Percentiles rank a stretch among this genome's conserved stretches.
Conservation (phyloP, 2,329 filamentous ascomycete genomes). For the Chrysoporthe deuterocubensis region DNA sequence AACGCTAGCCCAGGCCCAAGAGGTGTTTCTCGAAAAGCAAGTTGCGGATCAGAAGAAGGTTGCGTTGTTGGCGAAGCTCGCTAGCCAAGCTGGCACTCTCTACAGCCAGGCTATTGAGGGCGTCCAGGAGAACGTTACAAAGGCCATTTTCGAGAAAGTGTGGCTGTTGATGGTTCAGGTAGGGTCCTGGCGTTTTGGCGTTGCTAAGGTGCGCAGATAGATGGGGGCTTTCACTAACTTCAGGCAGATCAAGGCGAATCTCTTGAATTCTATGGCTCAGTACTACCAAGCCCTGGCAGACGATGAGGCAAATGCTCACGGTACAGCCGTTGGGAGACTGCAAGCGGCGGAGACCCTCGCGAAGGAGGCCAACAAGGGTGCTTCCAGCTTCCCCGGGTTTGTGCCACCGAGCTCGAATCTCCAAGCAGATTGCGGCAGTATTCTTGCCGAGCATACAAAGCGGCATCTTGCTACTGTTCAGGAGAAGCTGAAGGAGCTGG, state of each 20-base stretch:
- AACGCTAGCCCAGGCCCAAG: constrained; percentile 93
- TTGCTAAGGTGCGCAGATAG: no score
- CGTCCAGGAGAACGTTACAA: constrained; percentile 88
- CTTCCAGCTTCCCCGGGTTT: constrained; percentile 79
- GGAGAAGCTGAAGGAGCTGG: constrained; percentile 74
- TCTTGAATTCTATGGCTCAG: constrained; percentile 85
- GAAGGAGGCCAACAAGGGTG: constrained; percentile 76
- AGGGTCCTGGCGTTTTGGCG: constrained; percentile 36
- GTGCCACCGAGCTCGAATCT: constrained; percentile 83
- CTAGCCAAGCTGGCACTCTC: constrained; percentile 85
- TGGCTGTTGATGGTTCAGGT: constrained; percentile 86
- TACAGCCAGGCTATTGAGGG: constrained; percentile 89
- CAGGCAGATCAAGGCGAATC: constrained; percentile 71
- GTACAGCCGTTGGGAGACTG: constrained; percentile 80
- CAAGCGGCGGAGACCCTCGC: constrained; percentile 79
- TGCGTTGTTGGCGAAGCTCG: constrained; percentile 87
- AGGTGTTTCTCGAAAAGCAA: constrained; percentile 97
- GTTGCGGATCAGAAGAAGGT: constrained; percentile 91
- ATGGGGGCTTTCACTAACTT: constrained; percentile 30
- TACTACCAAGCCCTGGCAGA: constrained; percentile 94
- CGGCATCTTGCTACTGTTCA: constrained; percentile 81
- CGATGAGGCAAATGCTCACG: constrained; percentile 85
- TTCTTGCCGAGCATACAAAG: constrained; percentile 80
- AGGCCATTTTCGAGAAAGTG: constrained; percentile 90
- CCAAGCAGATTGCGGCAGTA: constrained; percentile 73